Evolutionary conservation across 2,329 filamentous ascomycete species (phyloP).

Genomic region (Sordariomycetes sp.): DNA sequence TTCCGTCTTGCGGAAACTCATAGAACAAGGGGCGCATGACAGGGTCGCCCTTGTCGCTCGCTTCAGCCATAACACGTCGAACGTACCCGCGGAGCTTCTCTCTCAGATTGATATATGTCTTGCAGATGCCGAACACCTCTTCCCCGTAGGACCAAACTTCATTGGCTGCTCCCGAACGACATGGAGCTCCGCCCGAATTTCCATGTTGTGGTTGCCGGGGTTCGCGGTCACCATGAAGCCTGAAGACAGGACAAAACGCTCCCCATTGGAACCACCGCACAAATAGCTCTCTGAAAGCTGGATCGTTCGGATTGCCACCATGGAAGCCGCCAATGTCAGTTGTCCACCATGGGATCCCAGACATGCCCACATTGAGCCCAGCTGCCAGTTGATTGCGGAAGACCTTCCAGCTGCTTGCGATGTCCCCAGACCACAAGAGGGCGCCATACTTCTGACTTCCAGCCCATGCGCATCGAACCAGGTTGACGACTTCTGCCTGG

Average conservation of each 20-base stretch:
- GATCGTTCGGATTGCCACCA: slow-evolving; percentile 48
- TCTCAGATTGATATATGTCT: slow-evolving; percentile 47
- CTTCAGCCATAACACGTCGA: slow-evolving; percentile 46
- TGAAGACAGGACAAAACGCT: slow-evolving; percentile 57
- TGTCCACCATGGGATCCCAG: slow-evolving; percentile 60
- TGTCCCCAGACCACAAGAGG: slow-evolving; percentile 59
- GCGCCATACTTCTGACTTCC: slow-evolving; percentile 54
- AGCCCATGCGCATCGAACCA: slow-evolving; percentile 39
- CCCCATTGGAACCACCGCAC: slow-evolving; percentile 64
- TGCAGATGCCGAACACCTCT: slow-evolving; percentile 49
- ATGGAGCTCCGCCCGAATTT: slow-evolving; percentile 27
- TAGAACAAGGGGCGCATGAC: slow-evolving; percentile 56
- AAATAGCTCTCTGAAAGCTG: slow-evolving; percentile 51
- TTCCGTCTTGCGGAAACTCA: slow-evolving; percentile 47
- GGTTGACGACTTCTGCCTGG: slow-evolving; percentile 48
- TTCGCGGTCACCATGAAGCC: slow-evolving; percentile 57
- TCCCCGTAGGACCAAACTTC: slow-evolving; percentile 60
- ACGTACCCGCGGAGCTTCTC: slow-evolving; percentile 51
- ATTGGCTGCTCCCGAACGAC: slow-evolving; percentile 42
- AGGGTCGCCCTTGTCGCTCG: slow-evolving; percentile 49
- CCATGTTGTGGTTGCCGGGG: slow-evolving; percentile 32
- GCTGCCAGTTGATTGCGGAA: slow-evolving; percentile 52
- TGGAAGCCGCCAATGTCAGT: slow-evolving; percentile 65
- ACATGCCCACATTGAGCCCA: slow-evolving; percentile 56
- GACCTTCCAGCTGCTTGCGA: slow-evolving; percentile 53